Base-by-base conservation (phyloP, 2,329 filamentous ascomycete species). In the Cytospora mali region DNA sequence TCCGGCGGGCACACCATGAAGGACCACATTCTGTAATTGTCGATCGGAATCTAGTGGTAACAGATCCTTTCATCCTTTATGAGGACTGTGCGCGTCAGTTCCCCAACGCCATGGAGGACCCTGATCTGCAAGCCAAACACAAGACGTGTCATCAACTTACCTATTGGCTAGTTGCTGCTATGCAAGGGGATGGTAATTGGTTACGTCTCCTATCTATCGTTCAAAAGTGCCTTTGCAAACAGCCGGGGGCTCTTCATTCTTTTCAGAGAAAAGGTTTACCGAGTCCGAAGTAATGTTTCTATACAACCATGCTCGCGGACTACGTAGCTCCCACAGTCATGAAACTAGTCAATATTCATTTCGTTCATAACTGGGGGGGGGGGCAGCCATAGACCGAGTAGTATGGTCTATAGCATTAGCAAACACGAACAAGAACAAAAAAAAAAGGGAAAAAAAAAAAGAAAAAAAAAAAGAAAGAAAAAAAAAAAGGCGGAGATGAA, bases 21-120 rank as follows among this genome's bases (percentile, higher is more conserved):
- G 42, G 42, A 23, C n/a, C 42, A 46, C 42, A 46, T 23, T 46
- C 18, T 46, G 42, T 10, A 23, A 46, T 46, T 46, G 42, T 23
- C 51, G 28, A 50, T 51, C 28, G 9, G 31, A 18, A 28, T 33
- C 42, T 48, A 18, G 21, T n/a, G 21, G 14, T 6, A 9, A 42
- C 42, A 48, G 55, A 27, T 57, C 46, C 42, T 23, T n/a, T 23
- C 39, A 57, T 49, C 55, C 42, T 57, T 25, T 48, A 9, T 33
- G 14, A 50, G 28, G 42, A 23, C 55, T 49, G 55, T 57, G 55
- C 55, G 54, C 23, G 31, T 21, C 55, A 14, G 18, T 25, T n/a
- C 39, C 27, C 25, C 42, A 39, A 28, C 29, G 21, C 31, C 21
- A 10, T 14, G 10, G 6, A 57, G 23, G 39, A 57, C n/a, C 27